Conservation (phyloP, 1,284 basidiomycete species). For the Ceratobasidium sp. region DNA sequence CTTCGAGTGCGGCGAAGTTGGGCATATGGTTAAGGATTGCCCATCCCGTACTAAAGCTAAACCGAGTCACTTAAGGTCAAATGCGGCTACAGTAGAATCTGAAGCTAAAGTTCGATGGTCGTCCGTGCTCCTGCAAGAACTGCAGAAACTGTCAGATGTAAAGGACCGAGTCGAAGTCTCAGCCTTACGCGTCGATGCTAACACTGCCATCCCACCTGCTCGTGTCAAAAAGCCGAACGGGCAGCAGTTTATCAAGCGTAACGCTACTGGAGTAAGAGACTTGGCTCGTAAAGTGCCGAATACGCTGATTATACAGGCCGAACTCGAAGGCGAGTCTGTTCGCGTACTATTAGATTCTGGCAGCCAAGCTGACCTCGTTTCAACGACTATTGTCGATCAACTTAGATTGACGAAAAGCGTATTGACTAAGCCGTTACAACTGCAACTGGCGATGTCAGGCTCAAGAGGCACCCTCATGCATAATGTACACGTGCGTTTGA, state of each 20-base stretch:
- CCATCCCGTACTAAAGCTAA: conserved; percentile 7
- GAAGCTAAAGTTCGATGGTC: background rate
- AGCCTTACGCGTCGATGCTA: background rate
- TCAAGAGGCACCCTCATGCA: conserved; percentile 51
- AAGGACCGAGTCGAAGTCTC: background rate
- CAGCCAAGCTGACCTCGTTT: conserved; percentile 61
- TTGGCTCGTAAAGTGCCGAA: conserved; percentile 53
- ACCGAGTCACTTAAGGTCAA: background rate
- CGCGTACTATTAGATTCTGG: conserved; percentile 58
- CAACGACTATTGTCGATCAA: conserved; percentile 58
- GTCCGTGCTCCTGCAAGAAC: background rate
- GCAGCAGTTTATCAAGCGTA: conserved; percentile 51
- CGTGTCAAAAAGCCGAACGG: background rate
- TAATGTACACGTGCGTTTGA: conserved; percentile 47
- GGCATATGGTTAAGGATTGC: conserved; percentile 41
- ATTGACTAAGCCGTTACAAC: conserved; percentile 54
- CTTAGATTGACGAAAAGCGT: conserved; percentile 50
- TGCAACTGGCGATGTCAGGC: conserved; percentile 56
- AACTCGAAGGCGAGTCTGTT: conserved; percentile 56
- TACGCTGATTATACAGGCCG: conserved; percentile 55
- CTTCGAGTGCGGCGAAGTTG: conserved; percentile 32
- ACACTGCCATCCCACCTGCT: background rate
- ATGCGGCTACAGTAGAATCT: background rate
- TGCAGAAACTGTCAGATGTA: background rate
- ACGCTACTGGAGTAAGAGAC: conserved; percentile 8